Conservation (phyloP, 2,329 filamentous ascomycete species). For the Xylaria sp. region DNA sequence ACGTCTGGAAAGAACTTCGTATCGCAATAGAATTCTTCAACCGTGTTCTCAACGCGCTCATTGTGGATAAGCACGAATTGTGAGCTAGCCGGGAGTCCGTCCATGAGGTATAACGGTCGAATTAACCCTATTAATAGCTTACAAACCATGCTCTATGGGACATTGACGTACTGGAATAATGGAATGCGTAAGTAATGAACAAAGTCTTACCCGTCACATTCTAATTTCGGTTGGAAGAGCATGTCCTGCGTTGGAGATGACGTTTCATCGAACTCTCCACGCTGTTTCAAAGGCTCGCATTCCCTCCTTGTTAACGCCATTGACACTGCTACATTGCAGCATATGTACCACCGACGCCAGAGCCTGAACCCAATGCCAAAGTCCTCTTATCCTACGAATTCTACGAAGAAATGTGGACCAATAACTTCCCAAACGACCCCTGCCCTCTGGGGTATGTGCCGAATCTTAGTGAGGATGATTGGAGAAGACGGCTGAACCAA, state of each 20-base stretch:
- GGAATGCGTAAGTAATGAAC: conserved; percentile 7
- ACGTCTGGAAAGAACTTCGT: conserved; percentile 22
- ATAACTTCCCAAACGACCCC: background rate
- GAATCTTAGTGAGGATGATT: background rate
- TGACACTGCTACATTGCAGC: conserved; percentile 13
- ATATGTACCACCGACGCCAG: background rate
- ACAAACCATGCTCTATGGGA: conserved; percentile 30
- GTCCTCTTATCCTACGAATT: conserved; percentile 28
- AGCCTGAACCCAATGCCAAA: background rate
- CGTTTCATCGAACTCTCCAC: background rate
- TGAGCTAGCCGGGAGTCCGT: conserved; percentile 30
- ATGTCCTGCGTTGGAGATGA: too few species aligned
- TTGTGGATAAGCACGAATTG: conserved; percentile 29
- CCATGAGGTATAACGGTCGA: background rate
- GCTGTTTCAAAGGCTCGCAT: background rate
- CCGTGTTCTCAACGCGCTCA: conserved; percentile 25
- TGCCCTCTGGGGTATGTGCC: background rate
- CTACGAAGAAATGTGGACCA: background rate
- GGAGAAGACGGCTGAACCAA: background rate
- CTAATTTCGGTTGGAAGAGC: background rate
- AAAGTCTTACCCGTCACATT: background rate
- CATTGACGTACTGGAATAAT: conserved; percentile 8
- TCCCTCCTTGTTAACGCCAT: background rate
- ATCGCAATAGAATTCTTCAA: conserved; percentile 32
- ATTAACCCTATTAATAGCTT: conserved; percentile 26